These are phyloP conservation scores for Talaromyces sp. DNA, from an alignment of 2,329 filamentous ascomycete species.

Conservation along the genomic window DNA sequence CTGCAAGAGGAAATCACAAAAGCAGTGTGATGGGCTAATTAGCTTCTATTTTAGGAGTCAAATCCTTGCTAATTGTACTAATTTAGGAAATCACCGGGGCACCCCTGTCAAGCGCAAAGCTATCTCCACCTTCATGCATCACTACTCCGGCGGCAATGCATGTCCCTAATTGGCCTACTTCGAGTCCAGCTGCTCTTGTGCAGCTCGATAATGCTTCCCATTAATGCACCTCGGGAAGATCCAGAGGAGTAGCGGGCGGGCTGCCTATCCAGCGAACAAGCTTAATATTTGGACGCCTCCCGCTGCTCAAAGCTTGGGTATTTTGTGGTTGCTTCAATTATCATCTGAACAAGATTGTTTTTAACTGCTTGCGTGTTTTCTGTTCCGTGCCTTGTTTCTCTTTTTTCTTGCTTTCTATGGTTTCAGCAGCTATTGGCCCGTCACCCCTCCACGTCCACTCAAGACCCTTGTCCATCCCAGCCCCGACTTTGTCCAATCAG, in stretches of 20 bases:
- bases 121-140: constrained; percentile 12
- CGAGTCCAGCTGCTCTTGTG: constrained; percentile 4
- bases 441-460: constrained; percentile 7
- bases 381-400: background rate
- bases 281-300: constrained; percentile 29
- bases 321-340: background rate
- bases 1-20: constrained; percentile 5
- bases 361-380: constrained; percentile 2
- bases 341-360: background rate
- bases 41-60: constrained; percentile 20
- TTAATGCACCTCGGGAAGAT: constrained; percentile 12
- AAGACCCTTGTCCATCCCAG: constrained; percentile 17
- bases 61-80: constrained; percentile 11
- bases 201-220: constrained; percentile 12
- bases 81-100: constrained; percentile 19
- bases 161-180: constrained; percentile 11
- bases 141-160: constrained; percentile 20
- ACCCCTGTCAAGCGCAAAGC: constrained; percentile 8
- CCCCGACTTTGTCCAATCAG: constrained; percentile 18
- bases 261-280: constrained; percentile 21
- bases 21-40: constrained; percentile 15
- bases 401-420: background rate
- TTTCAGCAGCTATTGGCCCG: constrained; percentile 12
- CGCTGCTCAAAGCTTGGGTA: constrained; percentile 8
- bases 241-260: background rate